Percentiles rank a stretch among this genome's conserved stretches.
phyloP scores from a whole-genome alignment of 768 basidiomycete genomes.

The Podaxis pistillaris region DNA sequence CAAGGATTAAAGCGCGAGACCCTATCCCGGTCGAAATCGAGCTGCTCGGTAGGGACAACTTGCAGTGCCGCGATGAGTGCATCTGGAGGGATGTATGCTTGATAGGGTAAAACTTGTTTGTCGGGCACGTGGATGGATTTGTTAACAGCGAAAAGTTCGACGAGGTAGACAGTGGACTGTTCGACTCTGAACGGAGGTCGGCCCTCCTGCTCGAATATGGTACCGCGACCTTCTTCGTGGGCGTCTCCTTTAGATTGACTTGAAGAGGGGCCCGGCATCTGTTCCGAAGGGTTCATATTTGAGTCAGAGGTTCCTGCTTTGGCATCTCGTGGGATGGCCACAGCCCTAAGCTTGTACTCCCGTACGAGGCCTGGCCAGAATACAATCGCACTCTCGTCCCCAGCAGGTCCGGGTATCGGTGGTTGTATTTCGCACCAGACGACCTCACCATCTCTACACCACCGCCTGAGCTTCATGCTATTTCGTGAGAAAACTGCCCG shows the following conservation, averaged over 20 bases:
- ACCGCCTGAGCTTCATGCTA: slow-evolving; percentile 43
- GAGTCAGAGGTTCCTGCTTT: slow-evolving; percentile 11
- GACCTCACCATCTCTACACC: slow-evolving; percentile 16
- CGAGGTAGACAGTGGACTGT: slow-evolving; percentile 63
- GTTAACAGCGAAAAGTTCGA: slow-evolving; percentile 63
- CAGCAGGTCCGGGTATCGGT: slow-evolving; percentile 3
- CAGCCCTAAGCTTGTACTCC: slow-evolving; percentile 11
- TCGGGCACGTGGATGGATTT: slow-evolving; percentile 50
- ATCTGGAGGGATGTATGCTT: slow-evolving; percentile 57
- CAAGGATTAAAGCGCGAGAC: slow-evolving; percentile 55
- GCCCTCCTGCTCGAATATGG: slow-evolving; percentile 22
- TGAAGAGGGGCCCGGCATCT: background rate
- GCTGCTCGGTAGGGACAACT: slow-evolving; percentile 38
- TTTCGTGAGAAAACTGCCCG: slow-evolving; percentile 51
- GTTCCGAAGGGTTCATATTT: background rate
- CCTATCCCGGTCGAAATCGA: slow-evolving; percentile 39
- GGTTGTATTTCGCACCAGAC: slow-evolving; percentile 15
- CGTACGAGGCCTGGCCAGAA: slow-evolving; percentile 17
- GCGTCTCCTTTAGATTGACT: slow-evolving; percentile 11
- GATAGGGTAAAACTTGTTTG: slow-evolving; percentile 69
- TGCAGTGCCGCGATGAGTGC: slow-evolving; percentile 51
- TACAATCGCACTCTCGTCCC: slow-evolving; percentile 4
- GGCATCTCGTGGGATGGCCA: slow-evolving; percentile 3
- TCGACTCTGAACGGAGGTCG: slow-evolving; percentile 51
- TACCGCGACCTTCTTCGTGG: slow-evolving; percentile 22